phyloP scores from a whole-genome alignment of 441 rosid genomes.

The Gossypium lobatum region DNA sequence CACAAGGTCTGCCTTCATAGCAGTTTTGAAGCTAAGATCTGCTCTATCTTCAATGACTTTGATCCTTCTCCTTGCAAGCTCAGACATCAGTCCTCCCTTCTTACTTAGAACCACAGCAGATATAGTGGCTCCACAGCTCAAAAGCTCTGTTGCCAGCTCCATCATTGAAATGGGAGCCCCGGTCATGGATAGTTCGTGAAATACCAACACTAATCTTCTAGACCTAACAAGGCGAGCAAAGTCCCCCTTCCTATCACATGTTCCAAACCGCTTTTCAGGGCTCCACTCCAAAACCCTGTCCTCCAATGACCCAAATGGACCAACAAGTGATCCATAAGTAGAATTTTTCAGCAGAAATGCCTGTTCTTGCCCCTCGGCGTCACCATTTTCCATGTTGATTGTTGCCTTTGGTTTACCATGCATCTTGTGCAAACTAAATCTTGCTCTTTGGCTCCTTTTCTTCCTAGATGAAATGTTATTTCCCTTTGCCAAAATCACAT shows the following conservation, averaged over 20 bases:
- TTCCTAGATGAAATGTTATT: slow-evolving; percentile 27
- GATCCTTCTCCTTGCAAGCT: slow-evolving; percentile 78
- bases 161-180: slow-evolving; percentile 98
- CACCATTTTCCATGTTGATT: slow-evolving; percentile 29
- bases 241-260: slow-evolving; percentile 84
- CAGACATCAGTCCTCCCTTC: slow-evolving; percentile 86
- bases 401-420: slow-evolving; percentile 38
- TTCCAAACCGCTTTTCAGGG: slow-evolving; percentile 85
- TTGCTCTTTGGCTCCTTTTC: slow-evolving; percentile 39
- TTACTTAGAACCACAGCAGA: slow-evolving; percentile 89
- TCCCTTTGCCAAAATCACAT: slow-evolving; percentile 47
- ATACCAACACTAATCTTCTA: slow-evolving; percentile 76
- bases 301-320: slow-evolving; percentile 85
- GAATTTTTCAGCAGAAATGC: slow-evolving; percentile 61
- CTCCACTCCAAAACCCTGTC: slow-evolving; percentile 79
- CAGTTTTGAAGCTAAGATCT: slow-evolving; percentile 83
- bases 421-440: slow-evolving; percentile 41
- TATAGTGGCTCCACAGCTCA: slow-evolving; percentile 98
- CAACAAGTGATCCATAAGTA: slow-evolving; percentile 71
- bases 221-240: slow-evolving; percentile 96
- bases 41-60: slow-evolving; percentile 90
- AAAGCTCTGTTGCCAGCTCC: slow-evolving; percentile 92
- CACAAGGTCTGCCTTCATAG: slow-evolving; percentile 93
- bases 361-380: slow-evolving; percentile 45
- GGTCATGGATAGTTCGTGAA: slow-evolving; percentile 96